phyloP scores from a whole-genome alignment of 257 asterid species.

The Thymus quinquecostatus region DNA sequence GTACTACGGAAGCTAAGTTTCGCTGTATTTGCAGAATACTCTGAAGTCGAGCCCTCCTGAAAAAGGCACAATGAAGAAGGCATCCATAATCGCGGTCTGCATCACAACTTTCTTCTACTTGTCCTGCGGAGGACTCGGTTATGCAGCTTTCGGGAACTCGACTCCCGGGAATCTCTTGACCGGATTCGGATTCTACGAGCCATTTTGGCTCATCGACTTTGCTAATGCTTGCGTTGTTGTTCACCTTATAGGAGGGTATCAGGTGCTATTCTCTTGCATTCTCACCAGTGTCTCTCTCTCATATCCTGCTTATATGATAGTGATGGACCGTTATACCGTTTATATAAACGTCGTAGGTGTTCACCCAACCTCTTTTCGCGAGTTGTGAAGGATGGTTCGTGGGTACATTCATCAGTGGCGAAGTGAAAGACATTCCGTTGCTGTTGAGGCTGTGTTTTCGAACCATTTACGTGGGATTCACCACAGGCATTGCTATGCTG shows the following conservation, averaged over 20 bases:
- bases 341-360: conserved; percentile 32
- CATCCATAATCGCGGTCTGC: conserved; percentile 53
- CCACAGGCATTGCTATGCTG: conserved; percentile 55
- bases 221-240: conserved; percentile 84
- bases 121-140: conserved; percentile 92
- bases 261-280: conserved; percentile 43
- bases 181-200: conserved; percentile 82
- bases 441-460: conserved; percentile 54
- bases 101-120: conserved; percentile 68
- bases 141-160: conserved; percentile 84
- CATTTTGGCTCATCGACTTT: conserved; percentile 80
- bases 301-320: background rate
- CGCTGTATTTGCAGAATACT: conserved; percentile 58
- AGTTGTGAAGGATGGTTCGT: conserved; percentile 50
- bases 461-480: conserved; percentile 56
- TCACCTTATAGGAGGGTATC: conserved; percentile 84
- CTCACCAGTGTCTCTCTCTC: background rate
- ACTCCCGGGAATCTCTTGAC: conserved; percentile 90
- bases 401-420: conserved; percentile 40
- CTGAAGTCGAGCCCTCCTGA: conserved; percentile 71
- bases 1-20: background rate
- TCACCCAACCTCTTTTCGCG: conserved; percentile 75
- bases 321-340: background rate
- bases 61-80: conserved; percentile 69
- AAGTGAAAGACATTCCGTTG: conserved; percentile 44